Evolutionary conservation across 1,284 basidiomycete species (phyloP).

Genomic region (Salmacisia buchloeana): DNA sequence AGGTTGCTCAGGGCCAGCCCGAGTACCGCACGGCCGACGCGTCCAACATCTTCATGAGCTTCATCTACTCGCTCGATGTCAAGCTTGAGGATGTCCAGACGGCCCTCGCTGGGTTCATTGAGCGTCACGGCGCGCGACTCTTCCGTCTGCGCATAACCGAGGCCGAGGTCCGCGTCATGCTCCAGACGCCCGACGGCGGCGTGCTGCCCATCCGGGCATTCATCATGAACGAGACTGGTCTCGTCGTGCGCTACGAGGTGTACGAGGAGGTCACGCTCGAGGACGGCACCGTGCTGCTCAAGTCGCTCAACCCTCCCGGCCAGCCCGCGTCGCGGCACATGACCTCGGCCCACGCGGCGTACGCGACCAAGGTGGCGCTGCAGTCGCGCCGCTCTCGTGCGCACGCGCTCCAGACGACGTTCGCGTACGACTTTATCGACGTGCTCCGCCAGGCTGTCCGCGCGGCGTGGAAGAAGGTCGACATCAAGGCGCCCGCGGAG

Average conservation of each 20-base stretch:
- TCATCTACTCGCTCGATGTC: constrained; percentile 91
- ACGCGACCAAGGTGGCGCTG: constrained; percentile 96
- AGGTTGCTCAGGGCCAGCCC: constrained; percentile 54
- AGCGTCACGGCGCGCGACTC: constrained; percentile 83
- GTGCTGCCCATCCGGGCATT: constrained; percentile 91
- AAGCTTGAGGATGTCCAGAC: constrained; percentile 92
- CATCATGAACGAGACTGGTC: constrained; percentile 97
- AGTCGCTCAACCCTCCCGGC: constrained; percentile 52
- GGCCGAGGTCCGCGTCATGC: constrained; percentile 89
- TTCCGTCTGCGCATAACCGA: constrained; percentile 97
- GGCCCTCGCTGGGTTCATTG: constrained; percentile 94
- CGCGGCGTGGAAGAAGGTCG: constrained; percentile 77
- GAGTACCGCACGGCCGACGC: constrained; percentile 48
- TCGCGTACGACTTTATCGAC: constrained; percentile 96
- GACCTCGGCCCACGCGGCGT: constrained; percentile 54
- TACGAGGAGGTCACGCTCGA: constrained; percentile 98
- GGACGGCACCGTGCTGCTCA: constrained; percentile 85
- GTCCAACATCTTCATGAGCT: constrained; percentile 67
- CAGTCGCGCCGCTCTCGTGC: constrained; percentile 99
- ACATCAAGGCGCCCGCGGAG: constrained; percentile 52
- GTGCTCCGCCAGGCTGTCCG: constrained; percentile 94
- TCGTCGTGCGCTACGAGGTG: constrained; percentile 97
- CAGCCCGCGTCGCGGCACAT: constrained; percentile 23
- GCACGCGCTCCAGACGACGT: constrained; percentile 96
- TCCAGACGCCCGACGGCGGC: constrained; percentile 80